These are phyloP conservation scores for Fusarium oligoseptatum DNA, from an alignment of 2,329 filamentous ascomycete genomes.

Conservation along the genomic window DNA sequence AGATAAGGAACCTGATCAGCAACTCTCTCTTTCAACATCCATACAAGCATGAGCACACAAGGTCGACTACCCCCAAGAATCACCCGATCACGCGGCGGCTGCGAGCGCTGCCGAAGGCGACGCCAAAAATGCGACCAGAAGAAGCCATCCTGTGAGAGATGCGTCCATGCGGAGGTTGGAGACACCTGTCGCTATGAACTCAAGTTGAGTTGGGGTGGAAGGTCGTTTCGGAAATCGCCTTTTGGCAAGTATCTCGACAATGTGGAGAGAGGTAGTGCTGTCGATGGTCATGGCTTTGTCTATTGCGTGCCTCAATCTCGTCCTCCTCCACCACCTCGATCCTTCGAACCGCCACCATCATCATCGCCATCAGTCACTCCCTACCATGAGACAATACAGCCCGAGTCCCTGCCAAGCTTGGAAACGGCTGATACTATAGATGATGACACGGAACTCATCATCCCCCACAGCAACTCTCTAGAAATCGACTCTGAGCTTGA, in stretches of 20 bases:
- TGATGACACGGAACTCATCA: background rate
- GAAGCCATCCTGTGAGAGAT: conserved; percentile 32
- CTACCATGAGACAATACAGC: background rate
- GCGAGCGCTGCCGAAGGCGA: conserved; percentile 27
- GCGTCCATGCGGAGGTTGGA: conserved; percentile 4
- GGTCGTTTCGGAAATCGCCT: conserved; percentile 26
- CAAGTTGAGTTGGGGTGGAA: conserved; percentile 30
- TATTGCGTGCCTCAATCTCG: conserved; percentile 3
- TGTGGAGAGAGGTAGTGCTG: conserved; percentile 7
- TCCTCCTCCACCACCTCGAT: no score
- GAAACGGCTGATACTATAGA: background rate
- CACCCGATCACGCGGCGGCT: conserved; percentile 32
- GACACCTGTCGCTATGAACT: conserved; percentile 26
- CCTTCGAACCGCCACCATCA: background rate
- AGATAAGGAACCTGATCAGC: background rate
- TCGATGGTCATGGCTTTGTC: conserved; percentile 14
- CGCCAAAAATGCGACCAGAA: conserved; percentile 38
- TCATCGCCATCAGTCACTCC: background rate
- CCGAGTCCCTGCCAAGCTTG: background rate
- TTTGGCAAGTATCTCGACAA: conserved; percentile 25
- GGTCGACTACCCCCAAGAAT: background rate
- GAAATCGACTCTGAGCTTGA: background rate
- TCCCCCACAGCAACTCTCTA: background rate
- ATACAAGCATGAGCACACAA: background rate
- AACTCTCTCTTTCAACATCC: background rate